Evolutionary conservation across 495 filamentous ascomycete genomes (phyloP).

Genomic region (Annulohypoxylon stygium): DNA sequence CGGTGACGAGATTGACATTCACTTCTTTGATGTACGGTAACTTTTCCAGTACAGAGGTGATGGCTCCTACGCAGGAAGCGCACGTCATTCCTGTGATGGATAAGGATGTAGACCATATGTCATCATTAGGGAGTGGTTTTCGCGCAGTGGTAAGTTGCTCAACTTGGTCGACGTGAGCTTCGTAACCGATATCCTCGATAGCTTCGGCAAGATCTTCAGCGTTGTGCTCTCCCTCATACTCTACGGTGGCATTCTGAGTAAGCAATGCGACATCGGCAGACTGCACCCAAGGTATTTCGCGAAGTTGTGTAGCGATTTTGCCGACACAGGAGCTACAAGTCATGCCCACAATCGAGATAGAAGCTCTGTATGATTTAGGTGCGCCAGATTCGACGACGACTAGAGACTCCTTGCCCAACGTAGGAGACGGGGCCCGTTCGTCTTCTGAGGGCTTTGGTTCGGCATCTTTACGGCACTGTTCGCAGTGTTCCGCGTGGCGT

Average conservation of each 20-base stretch:
- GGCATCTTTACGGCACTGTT: slow-evolving; percentile 10
- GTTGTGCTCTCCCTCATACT: slow-evolving; percentile 13
- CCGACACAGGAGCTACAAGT: slow-evolving; percentile 19
- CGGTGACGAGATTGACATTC: slow-evolving; percentile 12
- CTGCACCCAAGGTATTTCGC: slow-evolving; percentile 4
- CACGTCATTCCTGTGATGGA: slow-evolving; percentile 15
- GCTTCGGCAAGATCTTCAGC: background rate
- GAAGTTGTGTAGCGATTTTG: slow-evolving; percentile 11
- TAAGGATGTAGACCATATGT: slow-evolving; percentile 1
- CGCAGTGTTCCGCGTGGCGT: slow-evolving; percentile 16
- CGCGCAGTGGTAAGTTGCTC: background rate
- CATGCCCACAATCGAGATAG: slow-evolving; percentile 9
- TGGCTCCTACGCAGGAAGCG: slow-evolving; percentile 10
- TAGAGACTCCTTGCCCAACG: background rate
- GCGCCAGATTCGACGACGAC: slow-evolving; percentile 9
- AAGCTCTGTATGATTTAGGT: background rate
- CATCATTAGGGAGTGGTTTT: background rate
- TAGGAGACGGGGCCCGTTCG: background rate
- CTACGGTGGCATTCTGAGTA: slow-evolving; percentile 7
- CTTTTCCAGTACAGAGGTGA: background rate
- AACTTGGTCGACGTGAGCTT: slow-evolving; percentile 3
- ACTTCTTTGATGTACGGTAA: slow-evolving; percentile 8
- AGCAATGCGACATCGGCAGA: slow-evolving; percentile 12
- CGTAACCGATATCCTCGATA: slow-evolving; percentile 12
- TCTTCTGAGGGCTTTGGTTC: background rate